Conservation (phyloP, 495 filamentous ascomycete genomes). For the Xylaria cubensis region DNA sequence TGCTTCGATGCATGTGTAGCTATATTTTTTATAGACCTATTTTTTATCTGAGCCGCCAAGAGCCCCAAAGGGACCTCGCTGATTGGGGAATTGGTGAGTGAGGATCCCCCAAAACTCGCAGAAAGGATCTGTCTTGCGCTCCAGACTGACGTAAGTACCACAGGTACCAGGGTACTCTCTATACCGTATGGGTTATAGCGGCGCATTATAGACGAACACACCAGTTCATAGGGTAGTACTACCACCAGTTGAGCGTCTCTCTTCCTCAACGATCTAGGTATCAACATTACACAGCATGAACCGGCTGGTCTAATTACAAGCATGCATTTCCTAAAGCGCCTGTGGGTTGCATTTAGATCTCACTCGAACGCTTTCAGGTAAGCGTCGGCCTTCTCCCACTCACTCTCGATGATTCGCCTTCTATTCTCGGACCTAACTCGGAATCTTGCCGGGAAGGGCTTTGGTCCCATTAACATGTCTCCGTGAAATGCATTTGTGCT, state of each 20-base stretch:
- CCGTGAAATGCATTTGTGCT: background rate
- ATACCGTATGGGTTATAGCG: background rate
- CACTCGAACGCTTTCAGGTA: conserved; percentile 19
- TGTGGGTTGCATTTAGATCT: background rate
- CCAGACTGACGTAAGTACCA: background rate
- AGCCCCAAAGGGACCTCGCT: background rate
- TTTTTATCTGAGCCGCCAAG: conserved; percentile 14
- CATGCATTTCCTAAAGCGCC: background rate
- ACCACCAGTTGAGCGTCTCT: background rate
- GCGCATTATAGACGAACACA: background rate
- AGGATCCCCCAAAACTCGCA: conserved; percentile 4
- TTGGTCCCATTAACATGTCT: conserved; percentile 10
- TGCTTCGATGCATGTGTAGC: background rate
- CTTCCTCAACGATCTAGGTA: background rate
- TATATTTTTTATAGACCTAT: background rate
- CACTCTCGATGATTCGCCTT: conserved; percentile 17
- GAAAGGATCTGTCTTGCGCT: background rate
- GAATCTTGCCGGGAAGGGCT: conserved; percentile 14
- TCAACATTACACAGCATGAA: background rate
- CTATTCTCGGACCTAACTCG: conserved; percentile 13
- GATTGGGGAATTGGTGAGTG: background rate
- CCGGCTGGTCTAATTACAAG: background rate
- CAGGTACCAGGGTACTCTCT: background rate
- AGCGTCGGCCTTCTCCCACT: conserved; percentile 21
- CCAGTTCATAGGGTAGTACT: background rate